These are phyloP conservation scores for Millerozyma acaciae DNA, from an alignment of 805 yeast genomes.

Conservation along the genomic window DNA sequence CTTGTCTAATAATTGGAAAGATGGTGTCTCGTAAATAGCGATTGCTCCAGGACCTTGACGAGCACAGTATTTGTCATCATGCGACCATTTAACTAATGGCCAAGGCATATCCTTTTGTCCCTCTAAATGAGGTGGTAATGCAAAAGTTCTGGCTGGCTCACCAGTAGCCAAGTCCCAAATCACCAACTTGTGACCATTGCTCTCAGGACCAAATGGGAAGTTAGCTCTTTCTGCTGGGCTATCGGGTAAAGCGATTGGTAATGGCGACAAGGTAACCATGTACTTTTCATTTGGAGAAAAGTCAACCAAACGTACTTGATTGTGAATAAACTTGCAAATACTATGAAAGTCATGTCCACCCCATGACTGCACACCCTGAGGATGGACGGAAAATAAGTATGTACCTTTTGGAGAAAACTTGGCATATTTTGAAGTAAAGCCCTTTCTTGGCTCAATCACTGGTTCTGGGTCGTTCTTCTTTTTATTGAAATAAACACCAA, in stretches of 20 bases:
- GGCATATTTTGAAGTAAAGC: constrained; percentile 85
- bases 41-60: constrained; percentile 91
- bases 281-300: constrained; percentile 90
- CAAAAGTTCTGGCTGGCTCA: constrained; percentile 83
- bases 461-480: constrained; percentile 69
- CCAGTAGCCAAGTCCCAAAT: constrained; percentile 89
- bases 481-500: constrained; percentile 85
- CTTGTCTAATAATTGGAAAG: constrained; percentile 80
- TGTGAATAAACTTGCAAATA: constrained; percentile 77
- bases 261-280: constrained; percentile 84
- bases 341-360: constrained; percentile 81
- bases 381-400: constrained; percentile 80
- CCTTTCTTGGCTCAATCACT: constrained; percentile 71
- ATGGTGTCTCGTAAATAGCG: constrained; percentile 79
- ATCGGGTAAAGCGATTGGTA: constrained; percentile 68
- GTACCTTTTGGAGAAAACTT: constrained; percentile 94
- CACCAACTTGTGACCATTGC: constrained; percentile 89
- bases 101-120: constrained; percentile 73
- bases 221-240: constrained; percentile 58
- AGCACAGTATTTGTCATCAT: constrained; percentile 89
- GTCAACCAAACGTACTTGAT: constrained; percentile 83
- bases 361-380: constrained; percentile 94
- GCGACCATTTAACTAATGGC: constrained; percentile 97
- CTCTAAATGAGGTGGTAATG: constrained; percentile 73
- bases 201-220: constrained; percentile 81